These are phyloP conservation scores for Coniochaeta prunicola DNA, from an alignment of 2,329 filamentous ascomycete species.

Conservation along the genomic window DNA sequence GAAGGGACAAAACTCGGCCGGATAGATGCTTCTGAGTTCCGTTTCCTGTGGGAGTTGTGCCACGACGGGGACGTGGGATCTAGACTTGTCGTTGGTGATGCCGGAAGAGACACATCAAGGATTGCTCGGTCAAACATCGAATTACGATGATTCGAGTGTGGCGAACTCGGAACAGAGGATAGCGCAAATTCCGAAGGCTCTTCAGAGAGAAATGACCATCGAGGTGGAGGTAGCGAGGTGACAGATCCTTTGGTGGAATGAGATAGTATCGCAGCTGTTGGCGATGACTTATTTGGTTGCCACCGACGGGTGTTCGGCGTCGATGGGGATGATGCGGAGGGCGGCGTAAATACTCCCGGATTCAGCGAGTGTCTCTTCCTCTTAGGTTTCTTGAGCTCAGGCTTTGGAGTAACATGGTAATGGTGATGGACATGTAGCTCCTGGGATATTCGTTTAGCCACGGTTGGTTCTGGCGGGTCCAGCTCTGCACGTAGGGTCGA, in stretches of 20 bases:
- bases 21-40: constrained; percentile 35
- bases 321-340: constrained; percentile 28
- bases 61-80: constrained; percentile 59
- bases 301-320: constrained; percentile 32
- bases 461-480: constrained; percentile 34
- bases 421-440: constrained; percentile 93
- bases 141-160: constrained; percentile 63
- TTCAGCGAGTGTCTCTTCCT: constrained; percentile 65
- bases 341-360: constrained; percentile 53
- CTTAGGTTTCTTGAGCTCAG: constrained; percentile 55
- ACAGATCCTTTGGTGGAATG: constrained; percentile 40
- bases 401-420: constrained; percentile 66
- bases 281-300: constrained; percentile 29
- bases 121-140: constrained; percentile 74
- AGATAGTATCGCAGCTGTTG: constrained; percentile 31
- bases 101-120: constrained; percentile 64
- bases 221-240: constrained; percentile 40
- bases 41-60: constrained; percentile 44
- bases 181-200: constrained; percentile 56
- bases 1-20: background rate
- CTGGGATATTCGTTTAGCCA: constrained; percentile 42
- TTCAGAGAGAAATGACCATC: constrained; percentile 59
- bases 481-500: constrained; percentile 68
- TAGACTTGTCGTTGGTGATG: constrained; percentile 73
- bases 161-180: constrained; percentile 76